A percentile compares a stretch with the other conserved stretches of the same genome.
phyloP scores from a whole-genome alignment of 768 basidiomycete genomes.

The Sporobolomyces roseus region DNA sequence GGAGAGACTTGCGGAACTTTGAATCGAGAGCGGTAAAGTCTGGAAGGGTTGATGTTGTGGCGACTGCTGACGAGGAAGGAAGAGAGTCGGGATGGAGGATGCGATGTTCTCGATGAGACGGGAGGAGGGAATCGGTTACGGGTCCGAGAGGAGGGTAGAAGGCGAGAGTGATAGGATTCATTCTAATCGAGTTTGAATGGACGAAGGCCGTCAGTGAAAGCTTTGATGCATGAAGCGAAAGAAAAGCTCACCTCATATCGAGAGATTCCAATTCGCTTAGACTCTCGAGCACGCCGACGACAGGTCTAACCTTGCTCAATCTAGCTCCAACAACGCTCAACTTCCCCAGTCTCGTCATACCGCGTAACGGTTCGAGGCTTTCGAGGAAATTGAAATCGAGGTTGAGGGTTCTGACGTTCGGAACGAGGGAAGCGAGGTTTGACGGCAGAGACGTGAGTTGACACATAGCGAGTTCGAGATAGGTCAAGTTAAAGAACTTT shows the following conservation, averaged over 20 bases:
- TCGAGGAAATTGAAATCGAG: conserved; percentile 91
- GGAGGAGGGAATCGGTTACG: conserved; percentile 8
- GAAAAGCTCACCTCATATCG: conserved; percentile 70
- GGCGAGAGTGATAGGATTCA: conserved; percentile 95
- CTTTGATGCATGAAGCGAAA: too few species aligned
- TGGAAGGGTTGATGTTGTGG: neutral
- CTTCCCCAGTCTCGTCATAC: conserved; percentile 71
- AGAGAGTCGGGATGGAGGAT: conserved; percentile 28
- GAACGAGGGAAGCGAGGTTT: conserved; percentile 62
- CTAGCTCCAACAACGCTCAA: conserved; percentile 77
- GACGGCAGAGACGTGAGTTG: conserved; percentile 70
- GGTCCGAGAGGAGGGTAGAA: conserved; percentile 78
- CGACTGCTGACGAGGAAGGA: neutral
- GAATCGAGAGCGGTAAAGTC: conserved; percentile 73
- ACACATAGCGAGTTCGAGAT: conserved; percentile 87
- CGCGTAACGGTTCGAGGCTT: conserved; percentile 62
- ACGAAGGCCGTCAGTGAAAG: neutral
- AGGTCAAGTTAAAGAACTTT: conserved; percentile 81
- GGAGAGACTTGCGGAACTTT: conserved; percentile 82
- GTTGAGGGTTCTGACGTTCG: conserved; percentile 86
- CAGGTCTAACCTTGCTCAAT: conserved; percentile 66
- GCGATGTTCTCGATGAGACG: conserved; percentile 24
- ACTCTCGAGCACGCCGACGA: conserved; percentile 66
- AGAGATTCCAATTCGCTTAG: conserved; percentile 80
- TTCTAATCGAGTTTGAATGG: conserved; percentile 51